These are phyloP conservation scores for Podaxis mareebaensis DNA, from an alignment of 768 basidiomycete species.

Conservation along the genomic window DNA sequence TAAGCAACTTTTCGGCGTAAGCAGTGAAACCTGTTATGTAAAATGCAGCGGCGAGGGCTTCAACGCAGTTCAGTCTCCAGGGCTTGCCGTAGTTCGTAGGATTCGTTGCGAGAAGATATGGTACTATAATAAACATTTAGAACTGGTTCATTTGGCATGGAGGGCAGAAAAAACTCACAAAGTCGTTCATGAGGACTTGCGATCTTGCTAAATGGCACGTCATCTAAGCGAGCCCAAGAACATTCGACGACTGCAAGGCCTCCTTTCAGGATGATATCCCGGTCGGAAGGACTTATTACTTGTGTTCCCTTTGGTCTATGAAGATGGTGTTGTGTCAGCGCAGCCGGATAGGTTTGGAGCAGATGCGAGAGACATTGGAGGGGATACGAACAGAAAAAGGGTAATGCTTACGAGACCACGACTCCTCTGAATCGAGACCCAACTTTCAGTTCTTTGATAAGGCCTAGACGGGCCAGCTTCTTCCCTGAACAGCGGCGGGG, in stretches of 20 bases:
- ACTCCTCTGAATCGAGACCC: slow-evolving; percentile 88
- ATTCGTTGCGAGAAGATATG: slow-evolving; percentile 93
- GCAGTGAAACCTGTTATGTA: slow-evolving; percentile 87
- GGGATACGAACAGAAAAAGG: slow-evolving; percentile 7
- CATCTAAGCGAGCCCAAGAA: slow-evolving; percentile 94
- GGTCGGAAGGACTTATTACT: slow-evolving; percentile 80
- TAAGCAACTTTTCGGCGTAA: slow-evolving; percentile 77
- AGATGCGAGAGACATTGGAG: neutral
- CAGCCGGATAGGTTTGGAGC: neutral
- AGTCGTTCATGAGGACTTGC: slow-evolving; percentile 90
- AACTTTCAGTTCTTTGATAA: slow-evolving; percentile 82
- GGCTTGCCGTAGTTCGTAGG: slow-evolving; percentile 98
- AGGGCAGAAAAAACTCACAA: slow-evolving; percentile 56
- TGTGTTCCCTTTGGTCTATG: slow-evolving; percentile 80
- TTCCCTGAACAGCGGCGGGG: slow-evolving; percentile 83
- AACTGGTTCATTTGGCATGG: neutral
- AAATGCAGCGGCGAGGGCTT: slow-evolving; percentile 92
- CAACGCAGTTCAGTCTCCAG: slow-evolving; percentile 93
- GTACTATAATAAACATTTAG: slow-evolving; percentile 55
- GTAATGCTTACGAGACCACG: slow-evolving; percentile 79
- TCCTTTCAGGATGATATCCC: slow-evolving; percentile 66
- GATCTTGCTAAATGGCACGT: slow-evolving; percentile 94
- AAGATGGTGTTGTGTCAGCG: neutral
- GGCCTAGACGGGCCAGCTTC: slow-evolving; percentile 81
- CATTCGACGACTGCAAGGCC: slow-evolving; percentile 99